Conservation (phyloP, 192 early-diverging fungal genomes). For the Umbelopsis isabellina region DNA sequence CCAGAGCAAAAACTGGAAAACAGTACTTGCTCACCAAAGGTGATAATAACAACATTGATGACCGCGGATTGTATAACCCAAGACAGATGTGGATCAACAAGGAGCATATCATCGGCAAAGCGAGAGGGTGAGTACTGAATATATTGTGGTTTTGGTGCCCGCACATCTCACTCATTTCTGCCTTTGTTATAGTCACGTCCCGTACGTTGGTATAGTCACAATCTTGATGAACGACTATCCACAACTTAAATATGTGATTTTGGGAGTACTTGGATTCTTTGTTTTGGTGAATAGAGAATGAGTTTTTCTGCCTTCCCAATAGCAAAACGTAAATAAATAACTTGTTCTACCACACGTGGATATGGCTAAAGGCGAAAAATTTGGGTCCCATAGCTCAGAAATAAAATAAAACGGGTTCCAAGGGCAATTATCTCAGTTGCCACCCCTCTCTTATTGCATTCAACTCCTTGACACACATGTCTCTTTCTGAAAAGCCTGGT, state of each 20-base stretch:
- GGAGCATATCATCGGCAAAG: slow-evolving; percentile 90
- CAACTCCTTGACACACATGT: neutral
- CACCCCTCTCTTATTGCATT: neutral
- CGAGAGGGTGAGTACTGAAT: slow-evolving; percentile 59
- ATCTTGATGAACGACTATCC: slow-evolving; percentile 97
- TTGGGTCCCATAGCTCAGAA: too few relatives aligned
- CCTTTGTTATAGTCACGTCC: slow-evolving; percentile 65
- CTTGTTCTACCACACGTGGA: neutral
- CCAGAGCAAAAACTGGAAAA: slow-evolving; percentile 63
- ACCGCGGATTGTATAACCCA: slow-evolving; percentile 85
- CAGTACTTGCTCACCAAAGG: slow-evolving; percentile 96
- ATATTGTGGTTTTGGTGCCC: neutral
- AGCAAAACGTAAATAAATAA: neutral
- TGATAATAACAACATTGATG: slow-evolving; percentile 91
- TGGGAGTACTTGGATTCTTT: slow-evolving; percentile 76
- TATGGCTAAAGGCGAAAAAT: too few relatives aligned
- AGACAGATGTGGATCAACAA: slow-evolving; percentile 91
- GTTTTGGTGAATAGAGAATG: slow-evolving; percentile 73
- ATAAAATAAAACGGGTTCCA: too few relatives aligned
- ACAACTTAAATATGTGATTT: slow-evolving; percentile 82
- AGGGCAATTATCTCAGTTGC: neutral
- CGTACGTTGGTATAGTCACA: slow-evolving; percentile 94
- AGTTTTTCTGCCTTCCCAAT: neutral
- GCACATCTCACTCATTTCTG: neutral
- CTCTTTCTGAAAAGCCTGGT: neutral